These are phyloP conservation scores for Colletotrichum trifolii DNA, from an alignment of 2,329 filamentous ascomycete genomes.

Conservation along the genomic window DNA sequence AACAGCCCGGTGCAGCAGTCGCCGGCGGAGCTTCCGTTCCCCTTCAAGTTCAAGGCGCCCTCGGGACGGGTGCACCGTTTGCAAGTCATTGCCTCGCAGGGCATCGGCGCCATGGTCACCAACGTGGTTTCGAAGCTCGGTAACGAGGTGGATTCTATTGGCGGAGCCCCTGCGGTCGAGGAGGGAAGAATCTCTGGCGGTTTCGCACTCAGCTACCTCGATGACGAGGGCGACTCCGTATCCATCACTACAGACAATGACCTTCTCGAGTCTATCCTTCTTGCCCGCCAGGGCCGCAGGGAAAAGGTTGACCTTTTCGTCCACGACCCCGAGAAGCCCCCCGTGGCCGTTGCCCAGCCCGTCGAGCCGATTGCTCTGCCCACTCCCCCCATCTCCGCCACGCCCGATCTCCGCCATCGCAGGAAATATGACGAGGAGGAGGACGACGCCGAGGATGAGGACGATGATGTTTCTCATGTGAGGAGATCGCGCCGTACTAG, in stretches of 20 bases:
- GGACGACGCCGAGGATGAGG: constrained; percentile 65
- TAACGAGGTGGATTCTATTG: constrained; percentile 82
- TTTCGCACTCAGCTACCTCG: constrained; percentile 93
- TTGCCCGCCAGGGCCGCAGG: constrained; percentile 79
- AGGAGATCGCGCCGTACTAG: constrained; percentile 57
- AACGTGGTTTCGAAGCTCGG: constrained; percentile 88
- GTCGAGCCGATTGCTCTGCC: constrained; percentile 52
- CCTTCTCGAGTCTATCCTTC: constrained; percentile 86
- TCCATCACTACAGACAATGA: constrained; percentile 97
- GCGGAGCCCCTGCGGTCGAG: constrained; percentile 81
- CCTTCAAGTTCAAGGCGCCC: constrained; percentile 99
- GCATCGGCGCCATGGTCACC: constrained; percentile 81
- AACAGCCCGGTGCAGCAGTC: constrained; percentile 63
- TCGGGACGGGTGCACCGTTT: constrained; percentile 93
- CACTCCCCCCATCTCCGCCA: constrained; percentile 62
- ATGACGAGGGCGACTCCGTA: constrained; percentile 96
- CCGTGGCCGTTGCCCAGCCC: constrained; percentile 71
- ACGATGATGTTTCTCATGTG: constrained; percentile 62
- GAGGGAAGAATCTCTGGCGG: constrained; percentile 84
- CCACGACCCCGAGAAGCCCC: constrained; percentile 91
- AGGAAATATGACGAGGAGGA: constrained; percentile 65
- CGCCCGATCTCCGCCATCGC: constrained; percentile 60
- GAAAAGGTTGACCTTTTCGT: constrained; percentile 99
- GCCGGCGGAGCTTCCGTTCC: constrained; percentile 81
- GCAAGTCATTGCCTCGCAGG: constrained; percentile 83